Conservation (phyloP, 805 yeast species). For the Candida peoriensis region DNA sequence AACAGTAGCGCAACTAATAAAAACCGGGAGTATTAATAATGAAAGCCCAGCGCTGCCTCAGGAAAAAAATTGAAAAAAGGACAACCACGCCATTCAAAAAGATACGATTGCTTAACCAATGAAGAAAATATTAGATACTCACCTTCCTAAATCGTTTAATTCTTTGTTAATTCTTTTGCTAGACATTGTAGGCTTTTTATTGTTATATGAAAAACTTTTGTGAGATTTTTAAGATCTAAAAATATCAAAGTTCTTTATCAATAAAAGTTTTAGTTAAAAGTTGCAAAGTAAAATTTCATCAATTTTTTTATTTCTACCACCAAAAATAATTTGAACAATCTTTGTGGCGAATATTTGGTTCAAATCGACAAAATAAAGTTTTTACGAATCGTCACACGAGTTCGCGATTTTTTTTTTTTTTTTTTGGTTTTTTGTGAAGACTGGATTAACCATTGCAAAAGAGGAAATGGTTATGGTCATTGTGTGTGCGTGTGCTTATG, state of each 20-base stretch:
- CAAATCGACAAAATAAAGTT: too few species aligned
- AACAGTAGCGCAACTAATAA: background rate
- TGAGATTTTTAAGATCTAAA: background rate
- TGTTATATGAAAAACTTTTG: background rate
- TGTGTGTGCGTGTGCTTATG: too few species aligned
- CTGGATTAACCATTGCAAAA: too few species aligned
- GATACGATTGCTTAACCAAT: background rate
- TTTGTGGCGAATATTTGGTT: constrained; percentile 2
- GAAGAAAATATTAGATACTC: constrained; percentile 32
- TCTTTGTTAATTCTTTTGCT: constrained; percentile 94
- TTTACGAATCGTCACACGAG: too few species aligned
- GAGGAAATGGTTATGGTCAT: too few species aligned
- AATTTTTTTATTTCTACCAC: background rate
- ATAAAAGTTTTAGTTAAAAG: too few species aligned
- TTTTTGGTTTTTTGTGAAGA: too few species aligned
- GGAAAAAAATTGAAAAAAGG: background rate
- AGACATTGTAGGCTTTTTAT: too few species aligned
- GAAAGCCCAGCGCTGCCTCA: background rate
- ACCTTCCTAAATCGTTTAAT: constrained; percentile 91
- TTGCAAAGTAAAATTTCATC: background rate
- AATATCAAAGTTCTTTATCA: too few species aligned
- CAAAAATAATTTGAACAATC: too few species aligned
- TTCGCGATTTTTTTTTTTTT: too few species aligned
- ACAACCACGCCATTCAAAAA: background rate
- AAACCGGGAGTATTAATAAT: background rate